A percentile compares a stretch with the other conserved stretches of the same genome.
Evolutionary conservation across 2,329 filamentous ascomycete genomes (phyloP).

Genomic region (Penicillium sp.): DNA sequence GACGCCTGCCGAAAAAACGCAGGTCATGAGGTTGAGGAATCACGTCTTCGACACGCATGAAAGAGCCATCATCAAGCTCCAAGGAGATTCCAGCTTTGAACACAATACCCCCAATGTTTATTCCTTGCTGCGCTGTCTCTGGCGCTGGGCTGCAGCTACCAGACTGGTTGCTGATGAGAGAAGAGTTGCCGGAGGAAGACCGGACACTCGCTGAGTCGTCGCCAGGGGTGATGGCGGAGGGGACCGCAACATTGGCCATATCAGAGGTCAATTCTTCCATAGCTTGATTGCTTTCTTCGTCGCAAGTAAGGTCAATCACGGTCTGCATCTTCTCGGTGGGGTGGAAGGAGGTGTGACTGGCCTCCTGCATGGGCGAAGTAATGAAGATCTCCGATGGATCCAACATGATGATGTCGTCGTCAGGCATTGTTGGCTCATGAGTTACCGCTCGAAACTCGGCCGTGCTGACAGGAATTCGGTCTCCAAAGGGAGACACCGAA

Average conservation of each 20-base stretch:
- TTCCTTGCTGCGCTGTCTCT: conserved; percentile 4
- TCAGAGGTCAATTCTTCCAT: background rate
- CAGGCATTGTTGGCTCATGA: background rate
- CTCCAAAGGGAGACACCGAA: conserved; percentile 3
- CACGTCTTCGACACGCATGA: conserved; percentile 43
- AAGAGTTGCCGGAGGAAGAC: background rate
- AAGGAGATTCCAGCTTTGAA: conserved; percentile 34
- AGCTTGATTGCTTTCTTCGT: background rate
- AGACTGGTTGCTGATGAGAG: background rate
- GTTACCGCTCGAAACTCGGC: background rate
- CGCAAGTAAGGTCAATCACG: background rate
- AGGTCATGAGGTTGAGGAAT: conserved; percentile 25
- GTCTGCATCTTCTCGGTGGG: background rate
- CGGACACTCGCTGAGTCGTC: background rate
- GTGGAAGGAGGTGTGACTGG: background rate
- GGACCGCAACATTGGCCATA: background rate
- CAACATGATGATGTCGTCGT: background rate
- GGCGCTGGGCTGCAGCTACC: background rate
- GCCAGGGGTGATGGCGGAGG: background rate
- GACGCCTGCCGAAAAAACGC: conserved; percentile 40
- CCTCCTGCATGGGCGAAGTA: background rate
- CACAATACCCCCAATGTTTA: conserved; percentile 18
- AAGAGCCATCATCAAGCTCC: conserved; percentile 40
- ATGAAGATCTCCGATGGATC: background rate
- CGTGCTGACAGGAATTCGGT: background rate